Base-by-base conservation (phyloP, 495 filamentous ascomycete genomes). In the Daldinia childiae region DNA sequence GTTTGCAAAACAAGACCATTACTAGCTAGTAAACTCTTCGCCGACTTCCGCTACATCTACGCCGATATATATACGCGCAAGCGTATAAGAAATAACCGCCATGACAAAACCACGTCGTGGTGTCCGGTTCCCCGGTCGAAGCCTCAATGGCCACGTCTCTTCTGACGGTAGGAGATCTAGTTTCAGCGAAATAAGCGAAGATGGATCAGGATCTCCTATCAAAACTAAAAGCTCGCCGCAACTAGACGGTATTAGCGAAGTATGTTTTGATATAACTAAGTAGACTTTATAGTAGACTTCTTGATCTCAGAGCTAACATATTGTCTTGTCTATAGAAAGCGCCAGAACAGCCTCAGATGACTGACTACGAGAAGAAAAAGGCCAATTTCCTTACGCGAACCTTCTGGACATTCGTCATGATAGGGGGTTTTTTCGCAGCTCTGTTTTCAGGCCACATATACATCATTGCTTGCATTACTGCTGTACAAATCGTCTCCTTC, bases 371-470 rank as follows among this genome's bases (percentile, higher is more conserved):
- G 77, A 98, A 97, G 89, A 99, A 99, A 82, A 97, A 97, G 81
- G 90, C 93, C 80, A 97, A 94, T 75, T 98, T 99, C 87, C 93
- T 97, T 73, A 97, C 94, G 9, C 91, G 96, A 64, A 93, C 95
- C 38, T 93, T 98, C 87, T 99, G 96, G 96, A 97, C 92, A 24
- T 90, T 99, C 54, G 89, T 97, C 72, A 99, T 99, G 96, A 97
- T 99, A 74, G 92, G 84, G 14, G 86, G 86, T 68, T 99, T 99
- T 85, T 98, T 98, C 83, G 87, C 87, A 52, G 88, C 91, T 65
- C 88, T 99, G 83, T 94, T 97, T 79, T 91, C 93, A 51, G 96
- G 96, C 39, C 96, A 99, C 78, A 93, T 99, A 77, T 99, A 98
- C 82, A 90, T 99, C 71, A 91, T 99, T 77, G 90, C 86, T 61